Conservation (phyloP, 805 yeast species). For the Lipomyces chichibuensis region DNA sequence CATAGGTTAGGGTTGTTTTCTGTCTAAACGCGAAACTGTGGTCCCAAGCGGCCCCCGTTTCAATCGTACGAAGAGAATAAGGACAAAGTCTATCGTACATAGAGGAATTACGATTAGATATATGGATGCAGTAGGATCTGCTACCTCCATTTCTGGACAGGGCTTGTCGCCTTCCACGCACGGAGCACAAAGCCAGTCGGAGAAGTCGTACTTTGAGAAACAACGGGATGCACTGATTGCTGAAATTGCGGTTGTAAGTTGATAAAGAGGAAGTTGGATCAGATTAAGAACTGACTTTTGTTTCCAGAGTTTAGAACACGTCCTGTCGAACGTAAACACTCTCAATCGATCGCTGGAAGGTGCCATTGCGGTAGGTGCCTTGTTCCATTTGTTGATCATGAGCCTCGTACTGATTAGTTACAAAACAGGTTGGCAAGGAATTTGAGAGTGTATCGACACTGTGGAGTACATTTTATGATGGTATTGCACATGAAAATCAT, state of each 20-base stretch:
- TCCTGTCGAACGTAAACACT: conserved; percentile 63
- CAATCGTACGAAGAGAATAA: too few species aligned
- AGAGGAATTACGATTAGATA: background rate
- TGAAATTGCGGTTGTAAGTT: conserved; percentile 52
- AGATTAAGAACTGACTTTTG: background rate
- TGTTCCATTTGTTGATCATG: background rate
- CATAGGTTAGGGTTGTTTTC: conserved; percentile 4
- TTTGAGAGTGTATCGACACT: conserved; percentile 70
- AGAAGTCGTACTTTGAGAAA: conserved; percentile 54
- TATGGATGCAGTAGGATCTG: conserved; percentile 1
- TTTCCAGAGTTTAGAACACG: conserved; percentile 57
- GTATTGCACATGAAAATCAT: conserved; percentile 26
- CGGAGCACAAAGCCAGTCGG: conserved; percentile 10
- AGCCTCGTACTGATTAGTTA: background rate
- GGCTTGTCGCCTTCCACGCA: background rate
- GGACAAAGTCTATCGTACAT: background rate
- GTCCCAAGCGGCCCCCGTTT: too few species aligned
- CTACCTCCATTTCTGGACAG: conserved; percentile 4
- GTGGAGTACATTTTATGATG: conserved; percentile 71
- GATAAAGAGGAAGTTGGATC: background rate
- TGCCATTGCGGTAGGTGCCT: conserved; percentile 54
- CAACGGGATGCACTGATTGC: conserved; percentile 62
- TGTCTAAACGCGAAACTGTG: background rate
- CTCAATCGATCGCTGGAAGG: conserved; percentile 69
- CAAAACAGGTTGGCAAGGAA: conserved; percentile 59